Base-by-base conservation (phyloP, 352 stramenopile species). In the Lagenidium sp. region DNA sequence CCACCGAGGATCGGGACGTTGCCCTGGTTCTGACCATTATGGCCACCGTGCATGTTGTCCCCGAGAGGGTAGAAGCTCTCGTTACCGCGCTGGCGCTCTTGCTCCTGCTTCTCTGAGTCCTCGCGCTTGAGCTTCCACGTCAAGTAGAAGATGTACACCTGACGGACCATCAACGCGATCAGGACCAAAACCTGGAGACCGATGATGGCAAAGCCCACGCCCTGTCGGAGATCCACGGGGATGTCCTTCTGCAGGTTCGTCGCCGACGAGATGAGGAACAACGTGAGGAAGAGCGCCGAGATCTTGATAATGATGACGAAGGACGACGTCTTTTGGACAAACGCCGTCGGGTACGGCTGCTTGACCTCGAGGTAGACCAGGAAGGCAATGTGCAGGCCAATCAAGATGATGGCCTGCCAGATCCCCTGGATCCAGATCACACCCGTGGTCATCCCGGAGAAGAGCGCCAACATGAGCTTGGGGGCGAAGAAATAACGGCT, bases 231-330 rank as follows among this genome's bases (percentile, higher is more conserved):
- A 28, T 86, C 69, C 21, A 85, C 59, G 4, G 80, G 80, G 30
- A 93, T 74, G 30, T 75, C 73, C 32, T 68, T 41, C 3, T 75
- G 81, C 32, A 86, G 80, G 28, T 57, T 72, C 15, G 77, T 82
- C 32, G 75, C 71, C 26, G 70, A 80, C 16, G 72, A 85, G 13
- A 91, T 57, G 3, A 94, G 53, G 47, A 94, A 91, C 43, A 89
- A 76, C 50, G 73, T 85, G 13, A 94, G 46, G 38, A 82, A 85
- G 0, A 94, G 63, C 37, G 69, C 76, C 48, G 78, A 87, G 47
- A 91, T 91, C 73, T 94, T 94, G 61, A 94, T 86, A 44, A 94
- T 84, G 44, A 85, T 90, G 54, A 94, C 79, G 52, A 94, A 89
- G 20, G 75, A 86, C 36, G 81, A 85, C 25, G 81, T 88, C 45